phyloP scores from a whole-genome alignment of 768 basidiomycete species.

The Butyriboletus loyo region DNA sequence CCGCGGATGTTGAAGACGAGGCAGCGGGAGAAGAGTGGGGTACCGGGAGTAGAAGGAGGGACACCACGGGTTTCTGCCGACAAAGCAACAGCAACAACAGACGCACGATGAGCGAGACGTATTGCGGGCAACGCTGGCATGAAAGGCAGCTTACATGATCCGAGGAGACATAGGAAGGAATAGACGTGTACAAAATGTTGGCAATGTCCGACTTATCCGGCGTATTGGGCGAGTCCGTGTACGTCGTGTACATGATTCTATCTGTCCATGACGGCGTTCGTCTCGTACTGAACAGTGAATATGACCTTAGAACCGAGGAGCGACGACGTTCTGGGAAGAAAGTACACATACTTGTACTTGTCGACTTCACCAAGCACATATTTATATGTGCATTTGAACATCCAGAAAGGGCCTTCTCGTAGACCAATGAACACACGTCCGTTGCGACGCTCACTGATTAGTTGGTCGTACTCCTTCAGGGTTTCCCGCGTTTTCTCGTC shows the following conservation, averaged over 20 bases:
- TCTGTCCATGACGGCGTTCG: constrained; percentile 93
- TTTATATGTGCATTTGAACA: constrained; percentile 91
- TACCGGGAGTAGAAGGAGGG: constrained; percentile 62
- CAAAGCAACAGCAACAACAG: neutral
- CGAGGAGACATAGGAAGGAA: constrained; percentile 82
- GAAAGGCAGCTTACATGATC: constrained; percentile 69
- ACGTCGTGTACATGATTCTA: constrained; percentile 80
- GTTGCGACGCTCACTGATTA: constrained; percentile 58
- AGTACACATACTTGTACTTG: constrained; percentile 61
- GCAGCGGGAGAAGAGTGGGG: constrained; percentile 24
- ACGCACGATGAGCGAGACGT: neutral
- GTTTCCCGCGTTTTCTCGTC: constrained; percentile 53
- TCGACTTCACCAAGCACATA: constrained; percentile 79
- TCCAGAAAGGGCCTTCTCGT: constrained; percentile 83
- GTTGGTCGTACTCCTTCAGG: constrained; percentile 71
- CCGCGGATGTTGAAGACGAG: constrained; percentile 14
- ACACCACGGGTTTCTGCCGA: constrained; percentile 80
- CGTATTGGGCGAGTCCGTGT: constrained; percentile 57
- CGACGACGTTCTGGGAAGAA: neutral
- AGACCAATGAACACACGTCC: constrained; percentile 69
- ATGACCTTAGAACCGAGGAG: constrained; percentile 2
- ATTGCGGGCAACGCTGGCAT: neutral
- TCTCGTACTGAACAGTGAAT: constrained; percentile 43
- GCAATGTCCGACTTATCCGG: constrained; percentile 52
- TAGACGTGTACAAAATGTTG: constrained; percentile 72